Conservation (phyloP, 2,329 filamentous ascomycete genomes). For the Talaromyces sp. region DNA sequence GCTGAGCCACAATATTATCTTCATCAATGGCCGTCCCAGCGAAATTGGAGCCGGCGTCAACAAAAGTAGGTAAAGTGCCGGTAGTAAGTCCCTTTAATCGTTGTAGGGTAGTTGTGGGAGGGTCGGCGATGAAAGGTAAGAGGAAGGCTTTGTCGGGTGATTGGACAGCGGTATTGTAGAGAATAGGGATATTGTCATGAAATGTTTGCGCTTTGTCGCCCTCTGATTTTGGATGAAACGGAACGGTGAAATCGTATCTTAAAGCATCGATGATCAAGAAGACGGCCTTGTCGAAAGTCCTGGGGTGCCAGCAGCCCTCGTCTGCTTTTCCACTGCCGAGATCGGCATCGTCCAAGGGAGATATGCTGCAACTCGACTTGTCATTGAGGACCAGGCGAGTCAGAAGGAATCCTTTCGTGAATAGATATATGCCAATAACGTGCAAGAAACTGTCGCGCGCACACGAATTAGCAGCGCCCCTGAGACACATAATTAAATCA, state of each 20-base stretch:
- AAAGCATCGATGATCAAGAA: constrained; percentile 88
- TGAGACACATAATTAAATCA: neutral
- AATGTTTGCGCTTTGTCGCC: constrained; percentile 55
- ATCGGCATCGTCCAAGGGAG: constrained; percentile 54
- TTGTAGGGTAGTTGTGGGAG: constrained; percentile 88
- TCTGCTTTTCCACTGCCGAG: constrained; percentile 27
- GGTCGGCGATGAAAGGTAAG: constrained; percentile 92
- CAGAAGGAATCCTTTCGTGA: constrained; percentile 90
- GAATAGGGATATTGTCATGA: constrained; percentile 79
- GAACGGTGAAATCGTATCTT: constrained; percentile 93
- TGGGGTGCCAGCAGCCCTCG: constrained; percentile 91
- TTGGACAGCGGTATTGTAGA: constrained; percentile 73
- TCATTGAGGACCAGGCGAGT: constrained; percentile 76
- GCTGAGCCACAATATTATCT: constrained; percentile 67
- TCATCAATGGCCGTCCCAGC: constrained; percentile 93
- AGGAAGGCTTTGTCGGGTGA: constrained; percentile 80
- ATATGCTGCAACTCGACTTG: constrained; percentile 62
- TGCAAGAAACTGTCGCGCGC: constrained; percentile 58
- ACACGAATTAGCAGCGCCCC: neutral
- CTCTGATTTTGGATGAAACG: constrained; percentile 50
- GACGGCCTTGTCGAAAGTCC: constrained; percentile 85
- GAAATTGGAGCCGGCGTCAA: constrained; percentile 92
- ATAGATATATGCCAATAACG: constrained; percentile 75
- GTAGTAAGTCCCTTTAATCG: constrained; percentile 90
- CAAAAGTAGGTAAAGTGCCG: constrained; percentile 87